Evolutionary conservation across 2,329 filamentous ascomycete genomes (phyloP).

Genomic region (Apiospora malaysiana): DNA sequence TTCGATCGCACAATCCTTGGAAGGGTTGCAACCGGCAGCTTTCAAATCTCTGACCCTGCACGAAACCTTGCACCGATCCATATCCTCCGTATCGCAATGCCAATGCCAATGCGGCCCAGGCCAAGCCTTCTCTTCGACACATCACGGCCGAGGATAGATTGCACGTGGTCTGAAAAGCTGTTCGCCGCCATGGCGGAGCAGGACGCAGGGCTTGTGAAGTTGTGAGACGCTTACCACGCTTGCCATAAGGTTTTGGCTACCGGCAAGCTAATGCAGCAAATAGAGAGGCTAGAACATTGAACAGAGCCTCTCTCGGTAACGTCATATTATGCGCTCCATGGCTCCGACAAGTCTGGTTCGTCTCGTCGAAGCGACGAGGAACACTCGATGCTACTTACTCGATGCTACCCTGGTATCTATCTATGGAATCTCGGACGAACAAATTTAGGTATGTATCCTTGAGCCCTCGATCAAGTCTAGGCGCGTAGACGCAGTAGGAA

Average conservation of each 20-base stretch:
- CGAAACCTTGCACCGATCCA: slow-evolving; percentile 8
- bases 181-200: background rate
- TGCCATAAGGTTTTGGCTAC: background rate
- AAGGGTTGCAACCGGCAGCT: background rate
- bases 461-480: background rate
- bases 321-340: background rate
- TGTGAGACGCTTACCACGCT: no score
- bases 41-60: background rate
- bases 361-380: background rate
- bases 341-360: background rate
- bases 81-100: background rate
- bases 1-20: background rate
- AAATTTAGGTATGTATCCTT: background rate
- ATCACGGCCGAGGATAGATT: background rate
- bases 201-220: background rate
- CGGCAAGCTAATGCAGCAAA: background rate
- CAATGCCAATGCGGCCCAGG: background rate
- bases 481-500: no score
- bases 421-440: background rate
- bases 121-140: background rate
- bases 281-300: no score
- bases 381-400: background rate
- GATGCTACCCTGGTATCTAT: slow-evolving; percentile 1
- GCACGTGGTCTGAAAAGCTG: background rate
- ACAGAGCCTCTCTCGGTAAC: background rate